Percentiles rank a stretch among this genome's conserved stretches.
phyloP scores from a whole-genome alignment of 768 basidiomycete genomes.

The Calocybe cyanea region DNA sequence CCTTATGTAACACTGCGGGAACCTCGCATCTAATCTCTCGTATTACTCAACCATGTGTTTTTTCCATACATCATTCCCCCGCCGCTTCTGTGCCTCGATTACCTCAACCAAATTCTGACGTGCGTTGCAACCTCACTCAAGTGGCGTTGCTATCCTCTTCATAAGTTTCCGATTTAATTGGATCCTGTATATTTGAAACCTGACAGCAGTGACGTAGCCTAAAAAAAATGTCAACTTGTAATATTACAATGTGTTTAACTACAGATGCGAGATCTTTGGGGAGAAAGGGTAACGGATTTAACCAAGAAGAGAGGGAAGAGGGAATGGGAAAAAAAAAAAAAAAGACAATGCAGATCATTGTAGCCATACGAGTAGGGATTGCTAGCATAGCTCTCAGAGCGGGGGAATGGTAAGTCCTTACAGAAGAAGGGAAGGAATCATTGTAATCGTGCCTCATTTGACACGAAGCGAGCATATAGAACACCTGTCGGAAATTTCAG shows the following conservation, averaged over 20 bases:
- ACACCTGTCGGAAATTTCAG: conserved; percentile 22
- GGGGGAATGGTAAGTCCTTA: neutral
- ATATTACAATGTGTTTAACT: conserved; percentile 1
- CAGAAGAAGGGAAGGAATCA: conserved; percentile 3
- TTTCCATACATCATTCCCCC: conserved; percentile 16
- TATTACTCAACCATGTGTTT: conserved; percentile 20
- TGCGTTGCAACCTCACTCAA: conserved; percentile 15
- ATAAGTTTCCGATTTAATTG: conserved; percentile 19
- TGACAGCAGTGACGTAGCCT: conserved; percentile 7
- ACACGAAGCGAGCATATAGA: conserved; percentile 3
- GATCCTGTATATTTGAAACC: conserved; percentile 5
- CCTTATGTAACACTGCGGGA: conserved; percentile 21
- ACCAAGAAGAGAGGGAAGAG: neutral
- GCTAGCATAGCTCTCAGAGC: too few species aligned
- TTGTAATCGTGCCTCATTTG: neutral
- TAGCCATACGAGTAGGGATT: too few species aligned
- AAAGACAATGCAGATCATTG: too few species aligned
- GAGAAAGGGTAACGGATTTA: too few species aligned
- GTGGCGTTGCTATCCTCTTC: conserved; percentile 18
- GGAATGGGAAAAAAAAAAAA: neutral
- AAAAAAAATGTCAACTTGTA: neutral
- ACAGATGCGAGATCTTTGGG: neutral
- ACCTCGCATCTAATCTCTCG: conserved; percentile 15
- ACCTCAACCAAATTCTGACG: conserved; percentile 6
- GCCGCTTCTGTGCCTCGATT: conserved; percentile 21